Evolutionary conservation across 768 basidiomycete species (phyloP), one percentile per base, ranked within the genome.

Genomic region (Russula compacta): DNA sequence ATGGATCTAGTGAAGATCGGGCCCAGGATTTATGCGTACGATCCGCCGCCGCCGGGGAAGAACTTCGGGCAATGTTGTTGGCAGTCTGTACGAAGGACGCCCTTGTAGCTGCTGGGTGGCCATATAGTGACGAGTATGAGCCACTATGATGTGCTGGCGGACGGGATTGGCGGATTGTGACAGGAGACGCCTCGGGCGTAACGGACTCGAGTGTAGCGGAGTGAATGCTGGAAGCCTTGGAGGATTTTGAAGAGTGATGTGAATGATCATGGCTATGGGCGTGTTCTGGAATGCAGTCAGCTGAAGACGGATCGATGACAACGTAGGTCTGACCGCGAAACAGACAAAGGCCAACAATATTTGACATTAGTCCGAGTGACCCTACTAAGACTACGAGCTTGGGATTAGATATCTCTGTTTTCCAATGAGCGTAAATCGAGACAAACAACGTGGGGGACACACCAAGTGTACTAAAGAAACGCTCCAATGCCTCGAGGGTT

Each of bases 351-450:
- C 97, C 97, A 49, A 98, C 81, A 32, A 98, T 79, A 69, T 99
- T 99, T 29, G 93, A 97, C 0, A 87, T 82, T 12, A 99, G 76
- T 39, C 97, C 97, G 12, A 93, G 78, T 29, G 83, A 83, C 7
- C 97, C 97, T 29, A 99, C 97, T 21, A 95, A 74, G 9, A 98
- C 91, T 36, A 99, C 82, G 14, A 99, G 76, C 66, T 81, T 83
- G 0, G 97, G 92, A 67, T 90, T 95, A 17, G 85, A 85, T 40
- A 99, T 89, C 71, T 97, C 95, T 91, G 73, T 40, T 19, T 54
- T 6, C 40, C 44, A 24, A 55, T 49, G 36, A 65, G 40, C 19
- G 19, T 47, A 36, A 15, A 5, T 19, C 39, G 40, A 21, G 50
- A 56, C 36, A 17, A 56, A 46, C 40, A 62, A 19, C 33, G 46